Evolutionary conservation across 805 yeast species (phyloP), one percentile per base, ranked within the genome.

Genomic region (Yarrowia osloensis): DNA sequence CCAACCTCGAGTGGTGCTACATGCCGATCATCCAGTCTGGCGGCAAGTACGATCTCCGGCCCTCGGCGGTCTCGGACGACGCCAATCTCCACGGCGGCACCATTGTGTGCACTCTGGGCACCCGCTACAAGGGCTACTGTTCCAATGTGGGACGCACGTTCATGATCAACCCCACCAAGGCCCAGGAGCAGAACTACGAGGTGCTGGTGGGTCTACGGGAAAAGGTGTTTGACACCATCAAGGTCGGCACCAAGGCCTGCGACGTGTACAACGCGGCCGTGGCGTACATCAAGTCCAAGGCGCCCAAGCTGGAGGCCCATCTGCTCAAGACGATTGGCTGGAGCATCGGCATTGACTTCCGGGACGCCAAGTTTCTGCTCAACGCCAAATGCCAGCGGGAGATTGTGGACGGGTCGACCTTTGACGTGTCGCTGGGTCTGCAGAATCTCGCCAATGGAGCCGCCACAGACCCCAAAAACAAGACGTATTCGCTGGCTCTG

Each of bases 1-100:
- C 85, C 69, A 84, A 86, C 70, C 79, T 94, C 22, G 98, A 94
- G 76, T 94, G 98, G 97, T 90, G 96, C 71, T 91, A 90, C 77
- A 86, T 92, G 67, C 98, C 98, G 31, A 90, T 92, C 65, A 84
- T 92, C 65, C 96, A 91, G 79, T 88, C 96, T 71, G 96, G 96
- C 66, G 91, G 91, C 39, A 86, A 86, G 67, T 93, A 87, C 74
- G 97, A 92, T 76, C 81, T 93, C 74, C 87, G 84, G 73, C 93
- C 96, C 49, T 87, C 94, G 67, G 97, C 96, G 0, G 85, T 87
- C 67, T 88, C 97, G 0, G 85, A 85, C 65, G 83, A 85, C 68
- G 85, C 84, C 70, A 85, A 84, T 70, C 83, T 84, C 59, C 88
- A 90, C 9, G 84, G 85, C 17, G 94, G 97, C 26, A 91, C 90